Percentiles rank a stretch among this genome's conserved stretches.
Conservation (phyloP, 176 grass and related monocot genomes). For the Aechmea fasciata region DNA sequence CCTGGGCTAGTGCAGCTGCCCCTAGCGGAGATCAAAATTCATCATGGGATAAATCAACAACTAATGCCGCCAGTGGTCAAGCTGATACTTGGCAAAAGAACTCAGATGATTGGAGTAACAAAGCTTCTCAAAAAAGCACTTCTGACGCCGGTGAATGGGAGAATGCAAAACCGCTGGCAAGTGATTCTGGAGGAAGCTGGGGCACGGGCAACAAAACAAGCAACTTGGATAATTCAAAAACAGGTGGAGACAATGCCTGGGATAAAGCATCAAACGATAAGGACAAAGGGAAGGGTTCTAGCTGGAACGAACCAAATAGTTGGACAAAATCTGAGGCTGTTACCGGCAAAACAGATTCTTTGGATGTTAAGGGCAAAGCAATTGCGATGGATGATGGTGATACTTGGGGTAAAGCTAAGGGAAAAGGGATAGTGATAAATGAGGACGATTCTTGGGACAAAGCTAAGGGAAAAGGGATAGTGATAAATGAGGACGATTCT, state of each 20-base stretch:
- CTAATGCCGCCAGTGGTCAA: not conserved
- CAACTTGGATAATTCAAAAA: slow-evolving; percentile 17
- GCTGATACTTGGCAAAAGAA: not conserved
- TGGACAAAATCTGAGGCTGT: slow-evolving; percentile 4
- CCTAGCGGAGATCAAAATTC: slow-evolving; percentile 4
- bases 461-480: too few species aligned
- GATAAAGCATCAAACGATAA: slow-evolving; percentile 23
- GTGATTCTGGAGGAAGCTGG: slow-evolving; percentile 14
- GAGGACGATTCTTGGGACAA: too few species aligned
- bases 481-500: too few species aligned
- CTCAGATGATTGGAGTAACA: slow-evolving; percentile 29
- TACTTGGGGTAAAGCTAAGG: too few species aligned
- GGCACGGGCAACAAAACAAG: not conserved
- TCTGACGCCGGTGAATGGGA: slow-evolving; percentile 25
- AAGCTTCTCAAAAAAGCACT: slow-evolving; percentile 19
- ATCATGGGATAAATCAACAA: slow-evolving; percentile 1
- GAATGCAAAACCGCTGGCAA: slow-evolving; percentile 20
- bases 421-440: too few species aligned
- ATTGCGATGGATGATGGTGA: not conserved
- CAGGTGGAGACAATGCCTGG: slow-evolving; percentile 32
- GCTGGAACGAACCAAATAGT: slow-evolving; percentile 27
- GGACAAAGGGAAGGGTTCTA: slow-evolving; percentile 33
- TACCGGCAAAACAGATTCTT: slow-evolving; percentile 25
- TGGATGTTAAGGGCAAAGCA: slow-evolving; percentile 49
- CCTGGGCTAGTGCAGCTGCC: slow-evolving; percentile 26